These are phyloP conservation scores for Beauveria sp. DNA, from an alignment of 2,329 filamentous ascomycete genomes.

Conservation along the genomic window DNA sequence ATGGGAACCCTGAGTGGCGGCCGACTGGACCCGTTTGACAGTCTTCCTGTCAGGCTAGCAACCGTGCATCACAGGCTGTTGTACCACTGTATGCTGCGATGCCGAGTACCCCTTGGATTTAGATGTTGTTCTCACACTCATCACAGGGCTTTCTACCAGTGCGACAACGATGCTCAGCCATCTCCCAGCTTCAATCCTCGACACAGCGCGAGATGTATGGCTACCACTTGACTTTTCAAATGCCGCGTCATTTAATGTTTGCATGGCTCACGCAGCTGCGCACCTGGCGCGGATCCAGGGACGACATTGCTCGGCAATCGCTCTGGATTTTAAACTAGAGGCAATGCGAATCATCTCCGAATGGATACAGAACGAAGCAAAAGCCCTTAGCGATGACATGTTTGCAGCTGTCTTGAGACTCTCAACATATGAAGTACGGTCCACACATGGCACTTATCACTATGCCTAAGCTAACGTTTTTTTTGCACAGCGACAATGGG, in stretches of 20 bases:
- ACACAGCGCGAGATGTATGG: slow-evolving; percentile 34
- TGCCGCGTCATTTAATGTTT: slow-evolving; percentile 31
- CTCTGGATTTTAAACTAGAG: slow-evolving; percentile 25
- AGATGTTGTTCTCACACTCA: no score
- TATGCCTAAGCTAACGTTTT: no score
- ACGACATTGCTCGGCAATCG: slow-evolving; percentile 19
- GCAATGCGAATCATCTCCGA: slow-evolving; percentile 26
- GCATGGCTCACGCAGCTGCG: slow-evolving; percentile 33
- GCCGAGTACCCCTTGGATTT: no score
- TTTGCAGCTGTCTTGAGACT: not conserved
- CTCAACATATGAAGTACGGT: slow-evolving; percentile 3
- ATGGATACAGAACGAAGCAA: slow-evolving; percentile 24
- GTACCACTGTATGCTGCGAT: no score
- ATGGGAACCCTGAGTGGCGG: no score
- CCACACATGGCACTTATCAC: no score
- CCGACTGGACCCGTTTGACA: no score
- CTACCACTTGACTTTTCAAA: slow-evolving; percentile 33
- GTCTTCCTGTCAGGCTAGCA: no score
- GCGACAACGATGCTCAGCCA: slow-evolving; percentile 27
- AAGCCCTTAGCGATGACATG: slow-evolving; percentile 24
- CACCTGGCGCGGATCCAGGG: slow-evolving; percentile 28
- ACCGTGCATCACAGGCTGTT: no score
- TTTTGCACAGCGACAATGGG: no score
- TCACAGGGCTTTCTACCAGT: no score
- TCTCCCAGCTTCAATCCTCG: slow-evolving; percentile 21